Conservation (phyloP, 2,329 filamentous ascomycete genomes). For the Trichocomaceae sp. region DNA sequence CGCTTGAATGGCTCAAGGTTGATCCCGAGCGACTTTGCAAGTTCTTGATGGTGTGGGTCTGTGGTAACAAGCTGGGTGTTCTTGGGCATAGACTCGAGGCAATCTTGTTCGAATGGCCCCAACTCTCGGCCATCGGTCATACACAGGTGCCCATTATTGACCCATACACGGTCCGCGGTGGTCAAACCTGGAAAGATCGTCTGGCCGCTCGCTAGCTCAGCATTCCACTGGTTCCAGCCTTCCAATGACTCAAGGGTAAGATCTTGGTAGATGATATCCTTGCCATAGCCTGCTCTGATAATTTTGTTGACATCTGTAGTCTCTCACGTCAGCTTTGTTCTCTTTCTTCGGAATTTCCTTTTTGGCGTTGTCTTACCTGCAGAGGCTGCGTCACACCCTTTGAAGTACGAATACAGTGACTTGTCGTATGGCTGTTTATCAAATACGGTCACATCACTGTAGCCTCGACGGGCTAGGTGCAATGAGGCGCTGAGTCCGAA, state of each 20-base stretch:
- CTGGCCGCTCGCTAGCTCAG: conserved; percentile 16
- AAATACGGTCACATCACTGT: conserved; percentile 43
- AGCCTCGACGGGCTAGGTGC: conserved; percentile 41
- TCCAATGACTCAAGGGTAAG: conserved; percentile 40
- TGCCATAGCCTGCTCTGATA: conserved; percentile 39
- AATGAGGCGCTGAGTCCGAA: conserved; percentile 33
- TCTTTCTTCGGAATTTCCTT: not conserved
- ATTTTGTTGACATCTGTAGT: conserved; percentile 41
- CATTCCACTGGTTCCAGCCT: conserved; percentile 44
- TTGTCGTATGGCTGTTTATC: conserved; percentile 43
- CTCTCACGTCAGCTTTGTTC: not conserved
- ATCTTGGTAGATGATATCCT: conserved; percentile 42
- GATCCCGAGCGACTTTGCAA: not conserved
- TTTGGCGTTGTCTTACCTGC: conserved; percentile 25
- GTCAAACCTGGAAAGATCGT: conserved; percentile 32
- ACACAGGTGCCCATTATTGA: conserved; percentile 31
- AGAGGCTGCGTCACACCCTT: conserved; percentile 41
- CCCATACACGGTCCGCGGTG: conserved; percentile 31
- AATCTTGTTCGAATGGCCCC: conserved; percentile 2
- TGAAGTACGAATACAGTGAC: conserved; percentile 35
- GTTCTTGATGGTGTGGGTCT: not conserved
- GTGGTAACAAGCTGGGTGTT: conserved; percentile 1
- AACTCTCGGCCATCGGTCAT: not conserved
- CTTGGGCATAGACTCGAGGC: conserved; percentile 5
- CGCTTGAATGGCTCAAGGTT: conserved; percentile 7